phyloP scores from a whole-genome alignment of 2,329 filamentous ascomycete genomes.

The Escovopsis sp. region DNA sequence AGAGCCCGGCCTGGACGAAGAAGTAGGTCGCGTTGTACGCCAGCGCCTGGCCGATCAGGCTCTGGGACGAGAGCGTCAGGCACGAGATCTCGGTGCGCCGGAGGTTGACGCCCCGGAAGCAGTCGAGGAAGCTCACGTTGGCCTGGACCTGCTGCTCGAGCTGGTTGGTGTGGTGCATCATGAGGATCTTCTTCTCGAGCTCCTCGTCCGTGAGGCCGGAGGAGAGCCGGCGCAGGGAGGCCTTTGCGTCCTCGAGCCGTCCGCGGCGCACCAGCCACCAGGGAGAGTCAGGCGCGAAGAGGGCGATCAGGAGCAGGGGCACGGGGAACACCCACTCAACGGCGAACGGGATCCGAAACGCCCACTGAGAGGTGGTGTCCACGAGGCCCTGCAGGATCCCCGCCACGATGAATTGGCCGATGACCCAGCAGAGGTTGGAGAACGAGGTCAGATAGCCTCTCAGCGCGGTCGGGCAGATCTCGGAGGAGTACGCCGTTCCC shows the following conservation, averaged over 20 bases:
- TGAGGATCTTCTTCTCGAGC: conserved; percentile 4
- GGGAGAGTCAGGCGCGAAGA: conserved; percentile 21
- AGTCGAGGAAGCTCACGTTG: conserved; percentile 19
- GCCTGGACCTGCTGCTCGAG: conserved; percentile 10
- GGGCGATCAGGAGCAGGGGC: conserved; percentile 5
- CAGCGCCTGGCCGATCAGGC: conserved; percentile 21
- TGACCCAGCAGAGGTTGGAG: conserved; percentile 10
- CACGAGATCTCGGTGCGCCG: conserved; percentile 23
- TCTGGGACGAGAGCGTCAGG: conserved; percentile 21
- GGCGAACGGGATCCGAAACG: conserved; percentile 13
- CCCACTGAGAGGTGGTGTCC: conserved; percentile 8
- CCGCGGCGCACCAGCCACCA: conserved; percentile 26
- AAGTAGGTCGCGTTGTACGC: conserved; percentile 28
- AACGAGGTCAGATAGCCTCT: conserved; percentile 24
- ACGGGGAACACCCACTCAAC: conserved; percentile 13
- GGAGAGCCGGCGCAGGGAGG: conserved; percentile 3
- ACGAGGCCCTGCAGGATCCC: conserved; percentile 6
- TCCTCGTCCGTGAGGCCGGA: conserved; percentile 3
- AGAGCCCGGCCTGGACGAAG: conserved; percentile 22
- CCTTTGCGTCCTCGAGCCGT: conserved; percentile 15
- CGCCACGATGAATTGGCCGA: conserved; percentile 5
- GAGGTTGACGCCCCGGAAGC: conserved; percentile 24
- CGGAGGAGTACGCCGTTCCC: conserved; percentile 27
- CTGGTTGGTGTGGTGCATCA: conserved; percentile 2
- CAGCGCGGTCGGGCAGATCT: conserved; percentile 17